Base-by-base conservation (phyloP, 1,284 basidiomycete genomes). In the Tylopilus orsonianus region DNA sequence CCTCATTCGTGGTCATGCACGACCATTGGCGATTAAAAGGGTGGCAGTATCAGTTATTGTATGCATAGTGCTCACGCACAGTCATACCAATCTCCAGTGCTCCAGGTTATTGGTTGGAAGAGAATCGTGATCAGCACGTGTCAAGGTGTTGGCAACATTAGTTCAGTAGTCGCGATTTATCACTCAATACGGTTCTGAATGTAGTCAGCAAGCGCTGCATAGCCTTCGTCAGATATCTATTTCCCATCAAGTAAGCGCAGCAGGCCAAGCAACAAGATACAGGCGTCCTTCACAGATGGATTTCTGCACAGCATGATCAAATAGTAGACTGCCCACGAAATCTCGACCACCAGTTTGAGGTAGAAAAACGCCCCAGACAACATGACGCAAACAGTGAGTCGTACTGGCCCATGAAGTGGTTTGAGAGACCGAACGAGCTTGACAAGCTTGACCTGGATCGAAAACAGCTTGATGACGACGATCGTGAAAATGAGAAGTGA, bases 231-330 rank as follows among this genome's bases (percentile, higher is more conserved):
- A 5, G 1, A 38, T 37, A 5, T 59, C 47, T 65, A 63, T 56
- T 52, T 66, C 64, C 64, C 65, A 19, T 63, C 61, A n/a, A 63
- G 40, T 35, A 63, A 52, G 20, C 64, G 61, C 34, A 66, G 30
- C 24, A 63, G 20, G 7, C 64, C 62, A 12, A 63, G 14, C 27
- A 65, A 44, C 34, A 57, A 49, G n/a, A 39, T 33, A 23, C 50
- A 51, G 9, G 54, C 52, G 22, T 63, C 64, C 54, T 60, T 59
- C 8, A 66, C 18, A 2, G 61, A 57, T 18, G 61, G 64, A 19
- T 54, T 64, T 44, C 56, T 61, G 53, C 53, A 65, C 45, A 66
- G 33, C 58, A 52, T 48, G 34, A 59, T 27, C 52, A 66, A 24
- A 41, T 61, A 66, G 41, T 65, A 65, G 29, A 57, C 48, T 2